Conservation (phyloP, 140 eudicot species). For the Oenanthe javanica region DNA sequence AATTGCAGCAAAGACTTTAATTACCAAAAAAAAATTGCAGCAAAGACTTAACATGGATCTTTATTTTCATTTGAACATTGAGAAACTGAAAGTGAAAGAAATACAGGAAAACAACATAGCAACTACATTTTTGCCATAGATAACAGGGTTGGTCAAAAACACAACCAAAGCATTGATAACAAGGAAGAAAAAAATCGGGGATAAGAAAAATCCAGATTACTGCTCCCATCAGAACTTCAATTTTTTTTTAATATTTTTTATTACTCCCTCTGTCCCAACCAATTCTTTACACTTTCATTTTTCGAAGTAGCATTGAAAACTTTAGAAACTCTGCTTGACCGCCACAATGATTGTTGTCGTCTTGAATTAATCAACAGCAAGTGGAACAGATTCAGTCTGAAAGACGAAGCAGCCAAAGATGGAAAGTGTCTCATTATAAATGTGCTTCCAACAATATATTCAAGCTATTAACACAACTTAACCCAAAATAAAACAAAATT, state of each 20-base stretch:
- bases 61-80: background rate
- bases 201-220: background rate
- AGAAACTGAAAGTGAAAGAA: background rate
- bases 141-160: background rate
- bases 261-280: no score
- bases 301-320: no score
- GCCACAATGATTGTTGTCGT: background rate
- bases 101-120: background rate
- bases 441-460: background rate
- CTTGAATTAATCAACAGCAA: slow-evolving; percentile 37
- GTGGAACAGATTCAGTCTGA: slow-evolving; percentile 33
- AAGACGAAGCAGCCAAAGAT: background rate
- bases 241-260: background rate
- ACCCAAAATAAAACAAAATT: background rate
- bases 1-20: background rate
- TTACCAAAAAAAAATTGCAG: no score
- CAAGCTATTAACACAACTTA: background rate
- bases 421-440: no score
- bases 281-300: no score
- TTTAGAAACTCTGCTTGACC: background rate
- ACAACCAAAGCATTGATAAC: background rate
- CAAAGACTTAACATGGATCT: background rate
- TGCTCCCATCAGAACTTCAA: background rate
- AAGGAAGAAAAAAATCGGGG: background rate
- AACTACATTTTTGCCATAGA: background rate